A percentile compares a stretch with the other conserved stretches of the same genome.
phyloP scores from a whole-genome alignment of 129 eudicot species.

The Oenanthe sinensis region DNA sequence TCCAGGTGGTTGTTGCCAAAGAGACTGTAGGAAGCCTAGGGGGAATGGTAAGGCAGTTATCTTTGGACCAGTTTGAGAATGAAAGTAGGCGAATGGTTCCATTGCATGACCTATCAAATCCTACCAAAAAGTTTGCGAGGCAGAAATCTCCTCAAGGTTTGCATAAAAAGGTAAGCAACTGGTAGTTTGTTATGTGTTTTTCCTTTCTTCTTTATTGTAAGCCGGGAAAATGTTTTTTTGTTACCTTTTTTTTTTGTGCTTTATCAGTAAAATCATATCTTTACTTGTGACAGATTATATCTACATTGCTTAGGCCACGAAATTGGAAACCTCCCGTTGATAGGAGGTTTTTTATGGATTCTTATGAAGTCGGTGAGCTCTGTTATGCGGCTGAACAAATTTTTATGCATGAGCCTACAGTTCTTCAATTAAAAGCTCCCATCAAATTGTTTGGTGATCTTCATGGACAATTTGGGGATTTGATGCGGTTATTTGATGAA shows the following conservation, averaged over 20 bases:
- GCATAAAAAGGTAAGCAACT: conserved; percentile 69
- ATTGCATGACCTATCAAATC: conserved; percentile 48
- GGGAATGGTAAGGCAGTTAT: conserved; percentile 86
- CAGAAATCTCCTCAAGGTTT: conserved; percentile 96
- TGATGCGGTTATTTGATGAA: conserved; percentile 95
- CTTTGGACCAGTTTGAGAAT: conserved; percentile 93
- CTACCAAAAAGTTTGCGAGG: conserved; percentile 60
- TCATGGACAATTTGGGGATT: conserved; percentile 97
- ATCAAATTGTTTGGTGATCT: conserved; percentile 94
- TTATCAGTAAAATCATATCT: not conserved
- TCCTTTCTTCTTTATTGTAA: not conserved
- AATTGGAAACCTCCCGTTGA: conserved; percentile 89
- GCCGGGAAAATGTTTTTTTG: not conserved
- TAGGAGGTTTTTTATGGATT: conserved; percentile 89
- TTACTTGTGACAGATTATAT: conserved; percentile 53
- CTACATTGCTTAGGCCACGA: conserved; percentile 82
- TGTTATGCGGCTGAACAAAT: conserved; percentile 99
- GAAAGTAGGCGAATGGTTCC: conserved; percentile 94
- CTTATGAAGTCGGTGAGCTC: conserved; percentile 97
- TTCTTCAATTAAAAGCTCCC: conserved; percentile 95
- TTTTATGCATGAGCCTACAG: conserved; percentile 89
- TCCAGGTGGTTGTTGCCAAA: conserved; percentile 97
- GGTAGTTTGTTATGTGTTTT: not conserved
- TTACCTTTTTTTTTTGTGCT: not conserved
- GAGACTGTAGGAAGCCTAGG: conserved; percentile 92